Base-by-base conservation (phyloP, 2,329 filamentous ascomycete genomes). In the Cercospora sojina region DNA sequence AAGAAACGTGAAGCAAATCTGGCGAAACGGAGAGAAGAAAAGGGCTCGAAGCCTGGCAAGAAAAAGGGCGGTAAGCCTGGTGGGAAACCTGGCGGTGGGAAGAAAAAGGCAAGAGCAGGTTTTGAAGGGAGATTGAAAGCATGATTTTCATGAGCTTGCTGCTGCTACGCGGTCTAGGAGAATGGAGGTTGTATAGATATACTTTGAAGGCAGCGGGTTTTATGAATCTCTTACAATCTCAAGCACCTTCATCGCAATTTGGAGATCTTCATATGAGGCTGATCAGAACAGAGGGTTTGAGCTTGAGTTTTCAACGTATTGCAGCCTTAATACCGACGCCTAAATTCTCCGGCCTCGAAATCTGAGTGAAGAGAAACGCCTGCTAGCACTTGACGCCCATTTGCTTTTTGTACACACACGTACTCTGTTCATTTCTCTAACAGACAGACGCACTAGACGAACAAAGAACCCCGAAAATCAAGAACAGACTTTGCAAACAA, bases 21-120 rank as follows among this genome's bases (percentile, higher is more conserved):
- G 58, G 85, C 87, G 71, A 90, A 91, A 79, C 84, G 90, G 58
- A 90, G 91, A 77, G 90, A 92, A 62, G 89, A 91, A 72, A 90
- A 89, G 77, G 92, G 88, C 79, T 96, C 96, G 84, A 72, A 71
- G 56, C 71, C 86, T 90, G 69, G 72, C 61, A 91, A 93, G 75
- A 90, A 91, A 58, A 94, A 94, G 41, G 67, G 62, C 20, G 69
- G 65, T 20, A 65, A 64, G 13, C 90, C 91, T 80, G 66, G 73
- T 74, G 84, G 79, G 23, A 75, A 57, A n/a, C 31, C 53, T 25
- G 58, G 58, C 2, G 38, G 58, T 18, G 92, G 95, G 35, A 88
- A 87, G 78, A 87, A 86, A 51, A 83, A 83, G 70, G 82, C 80
- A 64, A 79, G 85, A 71, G 83, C 85, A 2, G 85, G 86, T 1